Conservation (phyloP, 768 basidiomycete species). For the Leccinum fibrillosum region DNA sequence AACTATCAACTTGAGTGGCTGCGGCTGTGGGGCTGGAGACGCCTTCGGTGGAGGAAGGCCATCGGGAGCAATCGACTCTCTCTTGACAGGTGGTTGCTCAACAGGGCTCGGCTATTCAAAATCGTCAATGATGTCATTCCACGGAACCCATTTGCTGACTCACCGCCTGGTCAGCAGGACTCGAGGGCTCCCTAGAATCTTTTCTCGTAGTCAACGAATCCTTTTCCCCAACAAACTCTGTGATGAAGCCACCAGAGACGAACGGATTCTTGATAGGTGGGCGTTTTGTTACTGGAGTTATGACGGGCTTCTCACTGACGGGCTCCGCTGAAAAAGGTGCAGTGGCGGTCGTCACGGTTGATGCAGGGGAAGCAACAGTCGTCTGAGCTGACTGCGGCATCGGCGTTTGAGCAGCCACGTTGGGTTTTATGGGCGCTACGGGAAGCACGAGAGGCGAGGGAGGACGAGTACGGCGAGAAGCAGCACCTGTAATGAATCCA, state of each 20-base stretch:
- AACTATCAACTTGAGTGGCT: slow-evolving; percentile 6
- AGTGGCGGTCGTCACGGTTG: slow-evolving; percentile 8
- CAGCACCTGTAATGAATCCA: slow-evolving; percentile 31
- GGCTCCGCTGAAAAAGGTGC: slow-evolving; percentile 10
- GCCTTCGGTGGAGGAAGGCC: slow-evolving; percentile 10
- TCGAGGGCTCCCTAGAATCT: slow-evolving; percentile 16
- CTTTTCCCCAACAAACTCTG: slow-evolving; percentile 38
- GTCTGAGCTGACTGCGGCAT: slow-evolving; percentile 14
- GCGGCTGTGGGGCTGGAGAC: slow-evolving; percentile 8
- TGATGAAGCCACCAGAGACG: slow-evolving; percentile 48
- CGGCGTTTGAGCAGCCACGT: slow-evolving; percentile 11
- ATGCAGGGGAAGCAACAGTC: slow-evolving; percentile 16
- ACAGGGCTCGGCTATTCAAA: slow-evolving; percentile 13
- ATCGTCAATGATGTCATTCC: background rate
- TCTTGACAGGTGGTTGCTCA: slow-evolving; percentile 18
- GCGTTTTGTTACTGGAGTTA: slow-evolving; percentile 13
- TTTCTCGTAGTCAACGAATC: slow-evolving; percentile 21
- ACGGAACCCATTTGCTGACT: background rate
- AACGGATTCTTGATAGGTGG: slow-evolving; percentile 39
- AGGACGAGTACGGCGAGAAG: slow-evolving; percentile 26
- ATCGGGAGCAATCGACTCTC: slow-evolving; percentile 14
- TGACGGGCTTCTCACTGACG: slow-evolving; percentile 9
- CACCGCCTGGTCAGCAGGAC: slow-evolving; percentile 15
- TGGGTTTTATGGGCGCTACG: slow-evolving; percentile 8
- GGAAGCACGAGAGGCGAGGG: slow-evolving; percentile 26